Evolutionary conservation across 2,329 filamentous ascomycete genomes (phyloP), one percentile per base, ranked within the genome.

Genomic region (Pleurostoma richardsiae): DNA sequence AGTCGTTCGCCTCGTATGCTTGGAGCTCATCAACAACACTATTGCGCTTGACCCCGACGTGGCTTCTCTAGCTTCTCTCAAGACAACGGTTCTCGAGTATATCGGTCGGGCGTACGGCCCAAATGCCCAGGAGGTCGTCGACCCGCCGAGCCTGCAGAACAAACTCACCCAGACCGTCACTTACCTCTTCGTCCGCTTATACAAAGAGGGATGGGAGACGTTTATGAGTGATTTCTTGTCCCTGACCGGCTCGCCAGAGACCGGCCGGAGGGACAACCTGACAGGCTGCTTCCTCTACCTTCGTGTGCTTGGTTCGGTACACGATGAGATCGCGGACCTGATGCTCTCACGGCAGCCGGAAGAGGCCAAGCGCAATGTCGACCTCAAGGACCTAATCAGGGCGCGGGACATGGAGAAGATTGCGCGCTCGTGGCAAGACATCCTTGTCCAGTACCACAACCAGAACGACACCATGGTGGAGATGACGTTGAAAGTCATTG

Each of bases 141-240:
- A 99, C 63, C 81, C 85, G 6, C 66, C 82, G 28, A 80, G 81
- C 54, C 85, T 99, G 40, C 92, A 97, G 69, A 99, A 97, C 72
- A 99, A 99, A 70, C 82, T 99, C 55, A 91, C 92, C 41, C 94
- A 99, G 70, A 96, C 91, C 10, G 73, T 99, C 58, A 99, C 94
- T 7, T 94, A 90, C 61, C 83, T 99, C 43, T 99, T 99, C 66
- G 86, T 90, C 33, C 82, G 85, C 10, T 77, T 95, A 46, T 99
- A 99, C 66, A 83, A 83, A 45, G 82, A 86, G 45, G 86, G 87
- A 36, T 99, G 94, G 94, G 80, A 88, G 59, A 82, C 75, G 49
- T 97, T 96, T 67, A 84, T 99, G 63, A 88, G 95, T 59, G 94
- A 99, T 63, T 88, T 97, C 56, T 74, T 94, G 51, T 77, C 79